Base-by-base conservation (phyloP, 768 basidiomycete species). In the Tulasnella sp. region DNA sequence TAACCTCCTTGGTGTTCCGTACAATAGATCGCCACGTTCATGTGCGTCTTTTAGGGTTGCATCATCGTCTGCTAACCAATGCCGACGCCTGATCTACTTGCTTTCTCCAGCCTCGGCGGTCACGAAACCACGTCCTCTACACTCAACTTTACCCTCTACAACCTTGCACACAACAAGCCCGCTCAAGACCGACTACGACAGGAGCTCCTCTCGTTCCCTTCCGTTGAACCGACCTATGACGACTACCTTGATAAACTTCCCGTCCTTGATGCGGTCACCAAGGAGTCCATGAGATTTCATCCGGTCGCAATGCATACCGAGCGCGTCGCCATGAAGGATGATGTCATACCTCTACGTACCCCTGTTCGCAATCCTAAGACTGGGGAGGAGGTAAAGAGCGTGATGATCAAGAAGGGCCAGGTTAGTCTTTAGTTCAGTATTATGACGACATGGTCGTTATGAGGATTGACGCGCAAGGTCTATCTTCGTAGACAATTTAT, bases 231-330 rank as follows among this genome's bases (percentile, higher is more conserved):
- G n/a, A 66, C 67, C 26, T 74, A 73, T 54, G 74, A 74, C 41
- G 71, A 71, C 51, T 62, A 75, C n/a, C 71, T 73, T 62, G 43
- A 54, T 10, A 72, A 69, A 47, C 68, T 77, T 49, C 69, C 69
- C 27, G 74, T 69, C 63, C 68, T 76, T 38, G 75, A 77, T 62
- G 76, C 77, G 17, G 72, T 76, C 43, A 67, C 72, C 42, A 73
- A 73, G 64, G 77, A 77, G 68, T 71, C 70, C 34, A 67, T 78
- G 15, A 71, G 77, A 30, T 60, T 77, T 17, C 71, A 75, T 66
- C 74, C 76, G 26, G 68, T 73, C 3, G 69, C 72, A 0, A 69
- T 72, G 7, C 73, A 73, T 32, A 74, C 70, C 38, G 73, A 76
- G 66, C 73, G 76, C 32, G 66, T 75, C n/a, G 73, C 73, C 2